Percentiles rank a stretch among this genome's conserved stretches.
phyloP scores from a whole-genome alignment of 805 yeast species.

The Yamadazyma akitaensis region DNA sequence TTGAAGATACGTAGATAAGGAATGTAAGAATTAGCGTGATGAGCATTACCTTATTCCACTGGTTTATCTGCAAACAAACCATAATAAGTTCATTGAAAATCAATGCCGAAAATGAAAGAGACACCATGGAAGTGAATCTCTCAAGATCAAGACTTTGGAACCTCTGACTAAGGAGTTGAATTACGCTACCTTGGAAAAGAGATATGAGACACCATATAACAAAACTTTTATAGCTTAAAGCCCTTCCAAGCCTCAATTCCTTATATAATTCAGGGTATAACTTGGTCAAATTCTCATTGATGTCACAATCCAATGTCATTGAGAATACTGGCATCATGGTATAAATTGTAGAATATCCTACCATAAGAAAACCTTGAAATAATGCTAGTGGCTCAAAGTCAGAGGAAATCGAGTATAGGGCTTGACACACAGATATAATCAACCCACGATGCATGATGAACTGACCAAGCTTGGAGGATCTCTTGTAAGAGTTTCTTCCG shows the following conservation, averaged over 20 bases:
- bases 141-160: slow-evolving; percentile 59
- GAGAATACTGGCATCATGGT: slow-evolving; percentile 99
- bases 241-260: slow-evolving; percentile 84
- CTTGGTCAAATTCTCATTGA: slow-evolving; percentile 82
- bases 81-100: slow-evolving; percentile 83
- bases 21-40: slow-evolving; percentile 69
- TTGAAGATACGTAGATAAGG: slow-evolving; percentile 60
- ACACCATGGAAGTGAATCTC: slow-evolving; percentile 72
- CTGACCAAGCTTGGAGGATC: slow-evolving; percentile 93
- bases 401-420: slow-evolving; percentile 84
- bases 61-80: slow-evolving; percentile 90
- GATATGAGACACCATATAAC: slow-evolving; percentile 89
- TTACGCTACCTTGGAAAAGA: slow-evolving; percentile 83
- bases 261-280: slow-evolving; percentile 93
- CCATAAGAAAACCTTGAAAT: slow-evolving; percentile 96
- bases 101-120: slow-evolving; percentile 76
- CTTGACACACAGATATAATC: slow-evolving; percentile 90
- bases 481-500: slow-evolving; percentile 93
- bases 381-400: slow-evolving; percentile 90
- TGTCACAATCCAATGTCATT: slow-evolving; percentile 85
- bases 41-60: slow-evolving; percentile 84
- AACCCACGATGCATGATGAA: slow-evolving; percentile 96
- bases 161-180: slow-evolving; percentile 77
- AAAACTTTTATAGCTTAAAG: slow-evolving; percentile 82
- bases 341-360: slow-evolving; percentile 94